Conservation (phyloP, 2,329 filamentous ascomycete species). For the Talaromyces amestolkiae region DNA sequence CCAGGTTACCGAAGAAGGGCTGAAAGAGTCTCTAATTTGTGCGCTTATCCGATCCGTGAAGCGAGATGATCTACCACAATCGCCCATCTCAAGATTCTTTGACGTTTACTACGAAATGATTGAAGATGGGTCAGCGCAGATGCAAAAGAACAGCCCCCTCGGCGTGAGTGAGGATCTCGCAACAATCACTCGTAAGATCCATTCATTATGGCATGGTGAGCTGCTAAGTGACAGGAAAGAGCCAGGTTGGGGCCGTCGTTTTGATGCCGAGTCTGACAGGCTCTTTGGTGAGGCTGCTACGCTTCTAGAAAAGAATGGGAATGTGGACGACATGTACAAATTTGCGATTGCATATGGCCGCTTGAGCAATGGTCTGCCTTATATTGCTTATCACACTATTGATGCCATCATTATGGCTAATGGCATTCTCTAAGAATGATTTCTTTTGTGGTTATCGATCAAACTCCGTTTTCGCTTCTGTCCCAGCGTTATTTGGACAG, state of each 20-base stretch:
- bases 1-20: slow-evolving; percentile 3
- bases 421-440: background rate
- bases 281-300: background rate
- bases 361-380: slow-evolving; percentile 8
- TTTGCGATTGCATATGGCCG: slow-evolving; percentile 7
- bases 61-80: background rate
- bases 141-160: background rate
- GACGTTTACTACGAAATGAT: slow-evolving; percentile 10
- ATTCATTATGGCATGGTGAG: background rate
- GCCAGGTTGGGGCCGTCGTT: slow-evolving; percentile 1
- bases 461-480: no score
- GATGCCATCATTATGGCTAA: slow-evolving; percentile 1
- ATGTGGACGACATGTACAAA: slow-evolving; percentile 1
- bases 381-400: slow-evolving; percentile 7
- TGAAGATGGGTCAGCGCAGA: slow-evolving; percentile 1
- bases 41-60: slow-evolving; percentile 5
- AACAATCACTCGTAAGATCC: background rate
- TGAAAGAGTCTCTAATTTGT: background rate
- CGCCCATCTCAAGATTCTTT: background rate
- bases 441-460: background rate
- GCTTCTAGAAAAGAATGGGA: background rate
- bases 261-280: background rate
- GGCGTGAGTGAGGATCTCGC: slow-evolving; percentile 6
- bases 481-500: no score
- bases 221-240: background rate